Conservation (phyloP, 805 yeast species). For the Hanseniaspora singularis region DNA sequence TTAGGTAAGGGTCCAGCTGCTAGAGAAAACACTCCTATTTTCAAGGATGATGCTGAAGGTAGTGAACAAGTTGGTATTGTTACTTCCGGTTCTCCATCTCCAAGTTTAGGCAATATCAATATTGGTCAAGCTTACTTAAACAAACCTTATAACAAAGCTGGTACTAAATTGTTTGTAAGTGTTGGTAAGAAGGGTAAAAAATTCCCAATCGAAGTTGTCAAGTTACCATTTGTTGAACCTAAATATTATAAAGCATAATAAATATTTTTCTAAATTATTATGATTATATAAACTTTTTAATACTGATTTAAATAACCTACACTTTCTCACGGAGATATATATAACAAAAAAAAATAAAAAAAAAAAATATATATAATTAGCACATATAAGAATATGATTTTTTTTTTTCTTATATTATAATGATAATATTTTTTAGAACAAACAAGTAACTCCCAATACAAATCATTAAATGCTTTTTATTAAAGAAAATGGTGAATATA, state of each 20-base stretch:
- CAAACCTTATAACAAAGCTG: conserved; percentile 58
- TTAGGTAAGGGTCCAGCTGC: conserved; percentile 82
- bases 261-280: not conserved
- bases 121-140: conserved; percentile 85
- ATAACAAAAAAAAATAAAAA: too few relatives aligned
- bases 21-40: conserved; percentile 62
- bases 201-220: conserved; percentile 62
- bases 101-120: conserved; percentile 56
- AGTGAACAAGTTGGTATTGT: conserved; percentile 42
- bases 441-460: too few relatives aligned
- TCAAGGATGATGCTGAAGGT: conserved; percentile 35
- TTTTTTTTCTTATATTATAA: too few relatives aligned
- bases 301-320: too few relatives aligned
- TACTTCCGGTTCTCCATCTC: conserved; percentile 57
- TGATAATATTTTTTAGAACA: too few relatives aligned
- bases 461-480: too few relatives aligned
- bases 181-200: conserved; percentile 59
- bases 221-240: conserved; percentile 74
- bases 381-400: too few relatives aligned
- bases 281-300: too few relatives aligned
- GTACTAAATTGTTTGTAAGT: conserved; percentile 58
- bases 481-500: too few relatives aligned
- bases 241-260: conserved; percentile 45
- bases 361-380: too few relatives aligned
- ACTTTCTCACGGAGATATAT: too few relatives aligned